A percentile compares a stretch with the other conserved stretches of the same genome.
Evolutionary conservation across 192 early-diverging fungal species (phyloP).

Genomic region (Entomortierella lignicola): DNA sequence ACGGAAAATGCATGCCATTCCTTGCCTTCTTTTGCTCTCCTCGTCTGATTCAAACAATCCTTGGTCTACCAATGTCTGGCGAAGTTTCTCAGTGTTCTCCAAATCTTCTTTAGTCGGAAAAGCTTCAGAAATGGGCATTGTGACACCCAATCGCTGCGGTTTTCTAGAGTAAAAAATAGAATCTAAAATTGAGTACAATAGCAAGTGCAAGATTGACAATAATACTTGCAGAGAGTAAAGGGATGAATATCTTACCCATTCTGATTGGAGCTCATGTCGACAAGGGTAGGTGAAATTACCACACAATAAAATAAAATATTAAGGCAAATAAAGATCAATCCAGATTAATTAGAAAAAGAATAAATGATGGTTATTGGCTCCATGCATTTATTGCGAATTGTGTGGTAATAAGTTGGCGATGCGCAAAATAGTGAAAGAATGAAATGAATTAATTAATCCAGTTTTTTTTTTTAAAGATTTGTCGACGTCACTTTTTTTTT

Average conservation of each 20-base stretch:
- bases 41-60: constrained; percentile 90
- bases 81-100: constrained; percentile 74
- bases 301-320: too few relatives aligned
- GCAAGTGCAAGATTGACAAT: not conserved
- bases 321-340: not conserved
- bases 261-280: constrained; percentile 9
- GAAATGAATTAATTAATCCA: too few relatives aligned
- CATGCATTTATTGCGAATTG: too few relatives aligned
- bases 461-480: too few relatives aligned
- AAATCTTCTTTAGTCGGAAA: constrained; percentile 75
- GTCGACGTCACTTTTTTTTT: too few relatives aligned
- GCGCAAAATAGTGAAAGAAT: too few relatives aligned
- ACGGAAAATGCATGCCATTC: not conserved
- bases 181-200: too few relatives aligned
- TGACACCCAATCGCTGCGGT: constrained; percentile 74
- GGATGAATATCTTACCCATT: constrained; percentile 10
- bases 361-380: too few relatives aligned
- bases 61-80: constrained; percentile 76
- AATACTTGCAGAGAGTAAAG: not conserved
- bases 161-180: not conserved
- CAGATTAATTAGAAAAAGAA: too few relatives aligned
- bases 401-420: too few relatives aligned
- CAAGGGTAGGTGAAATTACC: not conserved
- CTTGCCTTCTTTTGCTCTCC: constrained; percentile 84
- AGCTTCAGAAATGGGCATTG: constrained; percentile 76